Base-by-base conservation (phyloP, 179 eudicot species). In the Spinacia oleracea region DNA sequence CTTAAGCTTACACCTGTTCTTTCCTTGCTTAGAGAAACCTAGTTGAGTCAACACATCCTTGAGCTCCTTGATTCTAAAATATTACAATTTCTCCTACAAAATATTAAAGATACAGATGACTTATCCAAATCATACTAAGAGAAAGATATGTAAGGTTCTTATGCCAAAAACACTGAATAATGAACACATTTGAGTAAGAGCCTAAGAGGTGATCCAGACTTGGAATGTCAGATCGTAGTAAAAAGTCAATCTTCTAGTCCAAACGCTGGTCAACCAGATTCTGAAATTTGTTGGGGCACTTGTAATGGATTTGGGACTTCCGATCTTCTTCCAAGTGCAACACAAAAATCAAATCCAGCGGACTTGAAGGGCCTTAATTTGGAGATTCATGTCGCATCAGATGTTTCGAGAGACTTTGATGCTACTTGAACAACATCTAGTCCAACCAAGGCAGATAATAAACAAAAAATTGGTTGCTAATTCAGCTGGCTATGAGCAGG, bases 171-270 rank as follows among this genome's bases (percentile, higher is more conserved):
- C n/a, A n/a, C n/a, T n/a, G n/a, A n/a, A n/a, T n/a, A n/a, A n/a
- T n/a, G n/a, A n/a, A n/a, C n/a, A n/a, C n/a, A n/a, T n/a, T n/a
- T n/a, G n/a, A n/a, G n/a, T n/a, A n/a, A n/a, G n/a, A n/a, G n/a
- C n/a, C n/a, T n/a, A n/a, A n/a, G n/a, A n/a, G 88, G 77, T 65
- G 72, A 68, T 53, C 48, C 74, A 15, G 84, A 83, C 77, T 6
- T 34, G 45, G 74, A 73, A 43, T 64, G 69, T 76, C 84, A 82
- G 65, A n/a, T n/a, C n/a, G 71, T 67, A 12, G 25, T 45, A 25
- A 65, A 27, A 29, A 42, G 77, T 63, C 82, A 74, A 79, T 67
- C 80, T 65, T 60, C 76, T 48, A 79, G 78, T 59, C 72, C 72
- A 56, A 77, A 72, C 40, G 46, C 40, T 20, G 81, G 31, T 12